A percentile compares a stretch with the other conserved stretches of the same genome.
phyloP scores from a whole-genome alignment of 2,329 filamentous ascomycete species.

The Fusarium pseudoanthophilum region DNA sequence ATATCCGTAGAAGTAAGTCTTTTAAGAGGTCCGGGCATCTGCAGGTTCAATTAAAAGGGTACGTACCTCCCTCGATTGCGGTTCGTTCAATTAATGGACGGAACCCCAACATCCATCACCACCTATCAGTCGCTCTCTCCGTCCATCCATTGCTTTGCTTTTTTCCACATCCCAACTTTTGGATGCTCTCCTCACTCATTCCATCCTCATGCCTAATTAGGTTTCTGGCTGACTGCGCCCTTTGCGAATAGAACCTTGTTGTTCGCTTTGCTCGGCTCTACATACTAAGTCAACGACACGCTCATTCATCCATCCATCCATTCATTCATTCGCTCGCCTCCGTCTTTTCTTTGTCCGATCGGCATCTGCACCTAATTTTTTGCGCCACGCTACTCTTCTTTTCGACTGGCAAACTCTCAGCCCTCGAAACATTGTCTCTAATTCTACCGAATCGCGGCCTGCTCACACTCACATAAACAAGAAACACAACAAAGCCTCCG shows the following conservation, averaged over 20 bases:
- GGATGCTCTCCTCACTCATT: conserved; percentile 12
- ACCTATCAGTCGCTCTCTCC: conserved; percentile 19
- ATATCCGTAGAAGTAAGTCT: conserved; percentile 9
- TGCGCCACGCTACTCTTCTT: conserved; percentile 37
- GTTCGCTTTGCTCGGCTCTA: conserved; percentile 7
- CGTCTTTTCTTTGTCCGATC: conserved; percentile 32
- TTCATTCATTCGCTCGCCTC: conserved; percentile 18
- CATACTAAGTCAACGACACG: conserved; percentile 8
- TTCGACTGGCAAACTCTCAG: conserved; percentile 25
- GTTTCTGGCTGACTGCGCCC: conserved; percentile 21
- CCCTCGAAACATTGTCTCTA: conserved; percentile 26
- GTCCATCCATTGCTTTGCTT: conserved; percentile 11
- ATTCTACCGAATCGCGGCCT: conserved; percentile 32
- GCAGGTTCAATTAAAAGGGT: conserved; percentile 33
- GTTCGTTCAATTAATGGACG: conserved; percentile 22
- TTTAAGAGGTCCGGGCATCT: conserved; percentile 4
- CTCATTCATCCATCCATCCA: conserved; percentile 15
- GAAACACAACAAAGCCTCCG: conserved; percentile 21
- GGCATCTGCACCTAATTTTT: conserved; percentile 28
- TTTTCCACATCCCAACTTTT: conserved; percentile 18
- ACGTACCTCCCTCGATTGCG: conserved; percentile 25
- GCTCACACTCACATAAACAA: conserved; percentile 20
- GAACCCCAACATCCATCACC: conserved; percentile 30
- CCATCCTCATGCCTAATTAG: conserved; percentile 23
- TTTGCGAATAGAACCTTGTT: conserved; percentile 22